Base-by-base conservation (phyloP, 805 yeast species). In the Starmerella potacharoeniae region DNA sequence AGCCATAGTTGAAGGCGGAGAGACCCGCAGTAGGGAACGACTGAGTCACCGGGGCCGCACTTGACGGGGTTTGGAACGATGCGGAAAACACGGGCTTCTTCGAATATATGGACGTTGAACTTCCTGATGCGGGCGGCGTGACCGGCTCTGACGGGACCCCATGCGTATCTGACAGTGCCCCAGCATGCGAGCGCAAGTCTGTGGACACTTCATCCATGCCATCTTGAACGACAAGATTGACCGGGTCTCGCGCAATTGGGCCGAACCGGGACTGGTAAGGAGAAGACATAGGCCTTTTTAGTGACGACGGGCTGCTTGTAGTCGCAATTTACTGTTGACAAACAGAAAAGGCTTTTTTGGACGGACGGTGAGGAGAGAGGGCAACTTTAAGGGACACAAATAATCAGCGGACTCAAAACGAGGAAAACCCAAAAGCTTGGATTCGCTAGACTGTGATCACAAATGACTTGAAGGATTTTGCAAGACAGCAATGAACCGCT, bases 61-160 rank as follows among this genome's bases (percentile, higher is more conserved):
- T 13, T 6, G 43, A 40, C n/a, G 43, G 43, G 29, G 22, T 40
- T 40, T 42, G 45, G 16, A 11, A 43, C 28, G 47, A 46, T 13
- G 39, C 29, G 34, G 51, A 36, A 16, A 48, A 49, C 9, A 39
- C 45, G 3, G 51, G 39, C 16, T 55, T 52, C 22, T 13, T 37
- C 5, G 53, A 17, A 33, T 57, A 56, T 11, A 49, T 16, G 3
- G 49, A 10, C 10, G 44, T 10, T 8, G 56, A 30, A 17, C 50
- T 51, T 5, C 34, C 42, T 1, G 58, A 40, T 2, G 60, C 53
- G 1, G 60, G 60, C 4, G 60, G 60, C 3, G 60, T 57, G 1
- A 57, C 56, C 13, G 60, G 60, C 46, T 57, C 60, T 9, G 51
- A 34, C 6, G 49, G 49, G 16, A 16, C 49, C 8, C 34, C 30